These are phyloP conservation scores for Citrullus amarus DNA, from an alignment of 306 rosid species.

Conservation along the genomic window DNA sequence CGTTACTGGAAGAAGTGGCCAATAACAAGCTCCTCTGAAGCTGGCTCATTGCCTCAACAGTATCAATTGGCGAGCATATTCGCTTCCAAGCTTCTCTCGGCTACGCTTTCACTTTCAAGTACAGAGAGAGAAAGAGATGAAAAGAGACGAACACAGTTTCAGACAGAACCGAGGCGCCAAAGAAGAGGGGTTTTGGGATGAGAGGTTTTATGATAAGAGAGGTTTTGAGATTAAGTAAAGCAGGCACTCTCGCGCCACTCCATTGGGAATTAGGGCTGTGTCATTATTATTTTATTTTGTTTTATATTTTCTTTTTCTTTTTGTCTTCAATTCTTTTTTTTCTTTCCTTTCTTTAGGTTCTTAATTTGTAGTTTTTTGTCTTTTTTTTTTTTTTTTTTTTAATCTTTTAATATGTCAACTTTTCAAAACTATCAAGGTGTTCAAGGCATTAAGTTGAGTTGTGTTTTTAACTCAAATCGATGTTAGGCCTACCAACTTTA, in stretches of 20 bases:
- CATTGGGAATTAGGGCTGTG: not conserved
- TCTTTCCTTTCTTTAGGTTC: no score
- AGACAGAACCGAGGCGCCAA: not conserved
- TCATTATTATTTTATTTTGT: not conserved
- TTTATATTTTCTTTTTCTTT: no score
- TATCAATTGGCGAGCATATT: slow-evolving; percentile 18
- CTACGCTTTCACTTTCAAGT: not conserved
- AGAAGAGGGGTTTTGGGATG: not conserved
- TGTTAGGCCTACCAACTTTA: no score
- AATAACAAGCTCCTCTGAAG: slow-evolving; percentile 39
- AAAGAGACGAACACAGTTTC: not conserved
- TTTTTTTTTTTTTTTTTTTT: no score
- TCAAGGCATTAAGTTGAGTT: no score
- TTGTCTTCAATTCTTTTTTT: no score
- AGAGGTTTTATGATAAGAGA: not conserved
- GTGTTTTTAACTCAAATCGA: no score
- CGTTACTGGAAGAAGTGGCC: slow-evolving; percentile 12
- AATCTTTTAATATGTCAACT: no score
- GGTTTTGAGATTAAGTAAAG: not conserved
- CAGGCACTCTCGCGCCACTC: not conserved
- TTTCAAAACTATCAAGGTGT: no score
- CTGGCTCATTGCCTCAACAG: slow-evolving; percentile 32
- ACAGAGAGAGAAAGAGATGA: not conserved
- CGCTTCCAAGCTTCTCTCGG: not conserved
- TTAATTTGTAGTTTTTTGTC: no score